A percentile compares a stretch with the other conserved stretches of the same genome.
phyloP scores from a whole-genome alignment of 116 monocot genomes.

The Trichopus zeylanicus region DNA sequence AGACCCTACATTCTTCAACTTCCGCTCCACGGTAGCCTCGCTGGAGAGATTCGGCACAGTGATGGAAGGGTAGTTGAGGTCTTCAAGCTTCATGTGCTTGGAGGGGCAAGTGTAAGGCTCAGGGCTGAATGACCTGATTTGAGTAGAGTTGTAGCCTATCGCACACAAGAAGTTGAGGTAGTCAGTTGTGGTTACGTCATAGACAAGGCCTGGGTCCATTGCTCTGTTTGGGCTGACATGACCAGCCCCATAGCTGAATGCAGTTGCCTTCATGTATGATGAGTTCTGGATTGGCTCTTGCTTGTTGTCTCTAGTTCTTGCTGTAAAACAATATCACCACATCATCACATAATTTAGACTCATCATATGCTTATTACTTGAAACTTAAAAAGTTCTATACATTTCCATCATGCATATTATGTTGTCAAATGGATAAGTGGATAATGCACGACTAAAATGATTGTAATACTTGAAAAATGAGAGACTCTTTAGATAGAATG shows the following conservation, averaged over 20 bases:
- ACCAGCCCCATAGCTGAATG: conserved; percentile 24
- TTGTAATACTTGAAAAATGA: not conserved
- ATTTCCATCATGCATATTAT: no score
- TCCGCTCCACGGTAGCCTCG: not conserved
- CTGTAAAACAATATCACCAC: not conserved
- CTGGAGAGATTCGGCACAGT: not conserved
- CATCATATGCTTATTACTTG: no score
- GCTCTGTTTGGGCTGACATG: conserved; percentile 17
- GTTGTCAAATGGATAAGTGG: no score
- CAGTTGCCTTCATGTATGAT: not conserved
- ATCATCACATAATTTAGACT: not conserved
- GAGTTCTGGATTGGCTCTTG: not conserved
- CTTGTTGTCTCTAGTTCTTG: not conserved
- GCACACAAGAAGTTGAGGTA: conserved; percentile 12
- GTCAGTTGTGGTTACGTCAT: conserved; percentile 8
- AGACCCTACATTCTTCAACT: not conserved
- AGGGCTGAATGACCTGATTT: not conserved
- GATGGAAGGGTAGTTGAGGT: conserved; percentile 9
- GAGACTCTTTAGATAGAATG: no score
- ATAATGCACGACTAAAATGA: not conserved
- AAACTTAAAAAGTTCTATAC: no score
- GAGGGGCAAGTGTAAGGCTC: conserved; percentile 15
- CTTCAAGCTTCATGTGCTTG: not conserved
- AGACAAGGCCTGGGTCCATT: conserved; percentile 27
- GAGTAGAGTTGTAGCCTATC: not conserved